These are phyloP conservation scores for Sistotremastrum niveocremeum DNA, from an alignment of 768 basidiomycete species.

Conservation along the genomic window DNA sequence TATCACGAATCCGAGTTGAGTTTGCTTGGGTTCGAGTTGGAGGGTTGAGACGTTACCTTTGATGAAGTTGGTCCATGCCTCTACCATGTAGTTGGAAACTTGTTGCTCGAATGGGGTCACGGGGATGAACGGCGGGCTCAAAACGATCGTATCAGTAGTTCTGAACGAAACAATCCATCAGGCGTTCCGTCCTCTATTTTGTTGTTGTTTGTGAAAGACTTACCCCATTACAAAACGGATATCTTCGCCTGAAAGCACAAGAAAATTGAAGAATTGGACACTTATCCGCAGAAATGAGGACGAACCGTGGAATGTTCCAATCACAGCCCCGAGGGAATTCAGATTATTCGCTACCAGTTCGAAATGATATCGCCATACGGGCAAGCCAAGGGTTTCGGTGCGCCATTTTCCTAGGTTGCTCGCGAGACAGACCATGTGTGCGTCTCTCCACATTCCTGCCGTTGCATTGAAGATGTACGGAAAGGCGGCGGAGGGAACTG, in stretches of 20 bases:
- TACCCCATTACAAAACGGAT: constrained; percentile 16
- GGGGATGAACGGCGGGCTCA: constrained; percentile 11
- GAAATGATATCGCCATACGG: constrained; percentile 16
- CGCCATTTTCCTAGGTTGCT: constrained; percentile 11
- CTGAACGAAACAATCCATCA: neutral
- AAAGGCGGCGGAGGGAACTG: constrained; percentile 9
- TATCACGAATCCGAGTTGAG: neutral
- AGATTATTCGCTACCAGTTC: constrained; percentile 14
- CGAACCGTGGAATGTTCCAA: constrained; percentile 13
- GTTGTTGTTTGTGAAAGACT: neutral
- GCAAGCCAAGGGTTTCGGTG: constrained; percentile 10
- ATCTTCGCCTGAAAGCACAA: constrained; percentile 14
- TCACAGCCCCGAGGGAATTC: constrained; percentile 10
- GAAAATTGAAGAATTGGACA: neutral
- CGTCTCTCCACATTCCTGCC: constrained; percentile 14
- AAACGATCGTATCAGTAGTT: constrained; percentile 3
- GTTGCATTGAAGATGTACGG: constrained; percentile 12
- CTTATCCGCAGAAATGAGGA: neutral
- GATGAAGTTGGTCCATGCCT: constrained; percentile 18
- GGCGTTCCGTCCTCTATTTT: too few species aligned
- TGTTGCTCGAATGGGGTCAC: constrained; percentile 12
- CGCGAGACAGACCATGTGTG: constrained; percentile 15
- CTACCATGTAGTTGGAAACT: constrained; percentile 15
- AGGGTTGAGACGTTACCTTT: constrained; percentile 7
- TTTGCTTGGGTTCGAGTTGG: too few species aligned